Conservation (phyloP, 148 eudicot species). For the Beta vulgaris region DNA sequence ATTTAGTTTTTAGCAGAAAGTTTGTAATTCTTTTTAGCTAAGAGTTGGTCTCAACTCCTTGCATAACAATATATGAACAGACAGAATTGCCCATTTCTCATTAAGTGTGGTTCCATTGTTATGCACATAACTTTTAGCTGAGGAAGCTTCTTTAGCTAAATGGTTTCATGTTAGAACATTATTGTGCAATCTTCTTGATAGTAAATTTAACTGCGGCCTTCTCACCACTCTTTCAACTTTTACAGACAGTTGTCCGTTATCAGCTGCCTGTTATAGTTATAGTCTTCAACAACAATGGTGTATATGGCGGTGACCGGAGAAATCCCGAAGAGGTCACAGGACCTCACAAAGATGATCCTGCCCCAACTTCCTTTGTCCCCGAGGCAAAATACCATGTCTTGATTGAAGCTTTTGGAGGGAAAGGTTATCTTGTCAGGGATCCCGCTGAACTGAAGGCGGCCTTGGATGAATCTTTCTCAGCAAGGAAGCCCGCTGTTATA, state of each 20-base stretch:
- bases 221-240: neutral
- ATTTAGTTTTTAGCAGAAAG: neutral
- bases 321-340: conserved; percentile 72
- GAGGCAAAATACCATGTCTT: conserved; percentile 70
- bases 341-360: conserved; percentile 83
- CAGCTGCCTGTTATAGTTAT: conserved; percentile 80
- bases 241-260: conserved; percentile 85
- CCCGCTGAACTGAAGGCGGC: conserved; percentile 81
- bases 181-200: neutral
- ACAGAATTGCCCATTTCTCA: too few species aligned
- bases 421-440: conserved; percentile 67
- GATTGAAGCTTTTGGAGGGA: conserved; percentile 89
- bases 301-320: conserved; percentile 89
- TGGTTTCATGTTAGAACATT: neutral
- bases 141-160: neutral
- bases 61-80: too few species aligned
- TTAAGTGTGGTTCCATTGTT: too few species aligned
- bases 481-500: conserved; percentile 81
- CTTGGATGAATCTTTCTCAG: conserved; percentile 70
- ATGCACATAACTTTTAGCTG: too few species aligned
- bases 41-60: too few species aligned
- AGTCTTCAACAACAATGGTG: conserved; percentile 94
- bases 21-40: too few species aligned
- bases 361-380: conserved; percentile 87
- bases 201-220: neutral